Conservation (phyloP, 1,284 basidiomycete genomes). For the Pseudozyma tsukubaensis region DNA sequence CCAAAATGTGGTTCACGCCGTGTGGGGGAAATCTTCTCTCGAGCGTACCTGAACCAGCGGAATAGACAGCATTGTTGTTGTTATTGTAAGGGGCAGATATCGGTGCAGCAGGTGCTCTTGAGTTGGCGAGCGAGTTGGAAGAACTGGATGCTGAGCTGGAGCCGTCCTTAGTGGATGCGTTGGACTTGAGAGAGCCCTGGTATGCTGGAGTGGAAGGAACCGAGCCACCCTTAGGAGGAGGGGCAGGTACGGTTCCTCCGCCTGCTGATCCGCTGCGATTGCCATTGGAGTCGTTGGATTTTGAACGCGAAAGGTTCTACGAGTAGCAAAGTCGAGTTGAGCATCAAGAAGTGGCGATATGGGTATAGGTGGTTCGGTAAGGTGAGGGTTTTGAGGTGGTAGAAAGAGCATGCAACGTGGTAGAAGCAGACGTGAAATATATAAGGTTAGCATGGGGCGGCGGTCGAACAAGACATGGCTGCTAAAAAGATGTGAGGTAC, state of each 20-base stretch:
- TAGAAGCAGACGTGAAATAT: background rate
- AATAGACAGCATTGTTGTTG: constrained; percentile 20
- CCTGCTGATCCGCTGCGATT: constrained; percentile 51
- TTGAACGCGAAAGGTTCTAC: constrained; percentile 66
- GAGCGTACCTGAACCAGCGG: constrained; percentile 49
- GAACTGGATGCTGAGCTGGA: constrained; percentile 55
- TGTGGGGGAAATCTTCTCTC: constrained; percentile 28
- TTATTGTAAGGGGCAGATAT: constrained; percentile 27
- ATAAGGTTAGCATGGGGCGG: background rate
- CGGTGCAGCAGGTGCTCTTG: constrained; percentile 24
- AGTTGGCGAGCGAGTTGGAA: constrained; percentile 43
- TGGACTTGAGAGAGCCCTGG: constrained; percentile 57
- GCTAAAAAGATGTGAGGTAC: constrained; percentile 16
- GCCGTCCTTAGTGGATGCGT: constrained; percentile 16
- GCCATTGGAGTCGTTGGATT: constrained; percentile 59
- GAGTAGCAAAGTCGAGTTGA: background rate
- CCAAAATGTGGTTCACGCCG: constrained; percentile 36
- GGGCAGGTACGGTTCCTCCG: constrained; percentile 48
- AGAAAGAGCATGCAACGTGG: too few species aligned
- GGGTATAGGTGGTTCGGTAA: background rate
- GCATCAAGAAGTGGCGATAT: background rate
- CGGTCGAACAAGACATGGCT: background rate
- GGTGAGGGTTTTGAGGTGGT: too few species aligned
- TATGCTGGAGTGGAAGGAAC: constrained; percentile 55
- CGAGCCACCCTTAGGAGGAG: constrained; percentile 59